Base-by-base conservation (phyloP, 495 filamentous ascomycete species). In the Podospora pseudoanserina region DNA sequence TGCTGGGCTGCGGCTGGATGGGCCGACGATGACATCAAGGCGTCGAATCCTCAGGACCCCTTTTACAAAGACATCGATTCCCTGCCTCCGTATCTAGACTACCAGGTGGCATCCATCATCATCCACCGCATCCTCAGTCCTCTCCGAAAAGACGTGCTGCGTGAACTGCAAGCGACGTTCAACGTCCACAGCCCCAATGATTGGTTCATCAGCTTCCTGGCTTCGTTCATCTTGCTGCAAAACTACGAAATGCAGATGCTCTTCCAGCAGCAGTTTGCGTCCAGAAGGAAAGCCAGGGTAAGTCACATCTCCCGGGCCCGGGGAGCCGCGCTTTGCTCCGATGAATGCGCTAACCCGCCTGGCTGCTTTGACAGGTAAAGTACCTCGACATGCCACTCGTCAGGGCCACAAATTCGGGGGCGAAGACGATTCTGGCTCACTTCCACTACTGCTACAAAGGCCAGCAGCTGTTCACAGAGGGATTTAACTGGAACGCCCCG, bases 371-470 rank as follows among this genome's bases (percentile, higher is more conserved):
- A 16, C 57, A 79, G 78, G 73, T 78, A 9, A 71, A 68, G 60
- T 80, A 77, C 59, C 63, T 78, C 5, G 78, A 80, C 65, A 80
- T 80, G 78, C 72, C 73, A 16, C 74, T 80, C 16, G 74, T 80
- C n/a, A 73, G 78, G 9, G 78, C 77, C 4, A 79, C 75, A 0
- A 76, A 80, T 65, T 80, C 78, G 54, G 76, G 78, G 19, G 77
- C 78, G 44, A 80, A 79, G 66, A 79, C 78, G 9, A 79, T 80
- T 54, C 73, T 80, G 11, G 78, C 78, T n/a, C 77, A 80, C 70
- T 80, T 80, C 62, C 78, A 80, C 66, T 80, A 79, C 55, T 76
- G 74, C 54, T 79, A 76, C 70, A 79, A 79, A 69, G 78, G 78
- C 1, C 73, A 80, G 64, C 64, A 67, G 64, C 74, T 79, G 30